Evolutionary conservation across 306 rosid species (phyloP).

Genomic region (Cucurbita ficifolia): DNA sequence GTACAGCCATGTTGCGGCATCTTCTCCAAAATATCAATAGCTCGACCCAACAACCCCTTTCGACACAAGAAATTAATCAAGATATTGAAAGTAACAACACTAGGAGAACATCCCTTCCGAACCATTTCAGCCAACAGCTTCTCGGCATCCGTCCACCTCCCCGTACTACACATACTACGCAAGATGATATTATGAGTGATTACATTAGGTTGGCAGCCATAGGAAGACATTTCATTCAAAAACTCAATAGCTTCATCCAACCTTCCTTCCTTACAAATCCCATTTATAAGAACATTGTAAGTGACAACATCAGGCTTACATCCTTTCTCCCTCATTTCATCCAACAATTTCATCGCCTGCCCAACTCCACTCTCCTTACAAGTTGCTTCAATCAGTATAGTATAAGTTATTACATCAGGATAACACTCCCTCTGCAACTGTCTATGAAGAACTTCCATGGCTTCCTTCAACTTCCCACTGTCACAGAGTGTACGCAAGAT

Average conservation of each 20-base stretch:
- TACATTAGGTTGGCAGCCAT: slow-evolving; percentile 71
- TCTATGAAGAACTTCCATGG: slow-evolving; percentile 78
- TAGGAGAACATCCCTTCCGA: slow-evolving; percentile 75
- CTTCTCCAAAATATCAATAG: slow-evolving; percentile 75
- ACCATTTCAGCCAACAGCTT: slow-evolving; percentile 63
- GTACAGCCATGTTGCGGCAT: slow-evolving; percentile 76
- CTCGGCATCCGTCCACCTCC: slow-evolving; percentile 94
- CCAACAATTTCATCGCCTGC: slow-evolving; percentile 76
- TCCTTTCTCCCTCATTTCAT: slow-evolving; percentile 71
- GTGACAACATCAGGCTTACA: slow-evolving; percentile 93
- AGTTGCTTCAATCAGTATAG: slow-evolving; percentile 83
- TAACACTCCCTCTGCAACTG: slow-evolving; percentile 62
- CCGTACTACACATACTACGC: slow-evolving; percentile 87
- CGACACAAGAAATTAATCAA: slow-evolving; percentile 85
- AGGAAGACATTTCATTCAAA: slow-evolving; percentile 38
- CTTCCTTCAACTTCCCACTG: slow-evolving; percentile 62
- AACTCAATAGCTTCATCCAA: slow-evolving; percentile 74
- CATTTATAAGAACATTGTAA: slow-evolving; percentile 74
- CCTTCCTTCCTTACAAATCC: slow-evolving; percentile 84
- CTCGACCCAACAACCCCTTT: slow-evolving; percentile 72
- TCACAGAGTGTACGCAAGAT: slow-evolving; percentile 73
- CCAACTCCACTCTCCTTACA: slow-evolving; percentile 79
- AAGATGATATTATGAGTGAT: slow-evolving; percentile 66
- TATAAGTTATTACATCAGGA: slow-evolving; percentile 87
- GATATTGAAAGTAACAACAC: slow-evolving; percentile 94